Evolutionary conservation across 257 asterid genomes (phyloP), one percentile per base, ranked within the genome.

Genomic region (Primulina huaijiensis): DNA sequence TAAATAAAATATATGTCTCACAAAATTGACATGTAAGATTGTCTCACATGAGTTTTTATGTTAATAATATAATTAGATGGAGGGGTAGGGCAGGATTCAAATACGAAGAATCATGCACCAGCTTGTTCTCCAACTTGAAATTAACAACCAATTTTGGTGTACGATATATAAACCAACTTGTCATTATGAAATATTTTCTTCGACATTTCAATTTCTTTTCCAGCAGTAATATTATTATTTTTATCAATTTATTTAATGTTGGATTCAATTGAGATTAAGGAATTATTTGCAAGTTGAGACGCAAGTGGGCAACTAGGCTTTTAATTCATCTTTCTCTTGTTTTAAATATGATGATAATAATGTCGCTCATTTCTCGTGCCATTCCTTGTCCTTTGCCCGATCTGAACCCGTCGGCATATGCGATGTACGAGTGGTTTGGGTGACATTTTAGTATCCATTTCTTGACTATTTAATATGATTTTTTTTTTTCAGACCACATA

Each of bases 251-350:
- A 29, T 21, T 59, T 62, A 56, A 20, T 23, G 34, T 75, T 17
- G 10, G 12, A 23, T 35, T 65, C 43, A 63, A 58, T 62, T 53
- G 19, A 61, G 63, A 55, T 67, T 12, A 52, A 33, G 62, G 65
- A 52, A 65, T 59, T 9, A 11, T 35, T 55, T 64, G 82, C 80
- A 77, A 81, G 62, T 75, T 72, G 82, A 37, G 38, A 12, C 59
- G 80, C 86, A 82, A 81, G 85, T 84, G 81, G 89, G 50, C 77
- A 77, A 67, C 7, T 33, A 33, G 58, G 67, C 43, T 43, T 43
- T 77, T 69, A 70, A 33, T 68, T 78, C 73, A 40, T 43, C 17
- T n/a, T 21, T 23, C 50, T 40, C 11, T 43, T 12, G 55, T 14
- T 43, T 40, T 43, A 14, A 43, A 43, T n/a, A 43, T 27, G 1